Evolutionary conservation across 2,329 filamentous ascomycete species (phyloP).

Genomic region (Plectosphaerella sp.): DNA sequence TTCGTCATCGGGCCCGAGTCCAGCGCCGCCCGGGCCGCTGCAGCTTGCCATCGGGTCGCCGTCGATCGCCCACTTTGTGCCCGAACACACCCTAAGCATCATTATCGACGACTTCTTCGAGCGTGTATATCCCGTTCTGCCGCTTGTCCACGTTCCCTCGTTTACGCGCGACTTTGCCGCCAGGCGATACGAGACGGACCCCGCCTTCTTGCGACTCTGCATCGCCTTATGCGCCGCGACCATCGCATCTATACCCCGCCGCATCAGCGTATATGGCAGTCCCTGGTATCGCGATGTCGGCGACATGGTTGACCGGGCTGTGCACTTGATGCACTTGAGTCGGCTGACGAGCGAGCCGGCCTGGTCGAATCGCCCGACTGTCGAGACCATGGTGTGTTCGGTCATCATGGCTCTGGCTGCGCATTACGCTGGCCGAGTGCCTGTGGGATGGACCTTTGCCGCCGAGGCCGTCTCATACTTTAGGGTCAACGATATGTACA

Average conservation of each 20-base stretch:
- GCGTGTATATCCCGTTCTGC: constrained; percentile 15
- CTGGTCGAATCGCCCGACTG: neutral
- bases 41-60: constrained; percentile 6
- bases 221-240: constrained; percentile 16
- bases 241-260: constrained; percentile 14
- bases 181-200: constrained; percentile 11
- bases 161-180: constrained; percentile 7
- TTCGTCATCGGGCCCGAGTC: neutral
- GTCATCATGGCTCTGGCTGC: neutral
- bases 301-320: neutral
- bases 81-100: constrained; percentile 9
- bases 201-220: constrained; percentile 14
- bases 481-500: neutral
- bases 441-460: neutral
- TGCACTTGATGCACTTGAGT: neutral
- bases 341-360: neutral
- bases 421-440: neutral
- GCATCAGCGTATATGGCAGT: constrained; percentile 8
- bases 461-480: neutral
- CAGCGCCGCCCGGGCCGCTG: neutral
- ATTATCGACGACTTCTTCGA: constrained; percentile 15
- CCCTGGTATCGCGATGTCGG: neutral
- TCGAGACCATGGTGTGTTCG: neutral
- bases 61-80: constrained; percentile 12
- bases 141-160: constrained; percentile 13